Evolutionary conservation across 495 filamentous ascomycete species (phyloP), one percentile per base, ranked within the genome.

Genomic region (Penicillium tannophilum): DNA sequence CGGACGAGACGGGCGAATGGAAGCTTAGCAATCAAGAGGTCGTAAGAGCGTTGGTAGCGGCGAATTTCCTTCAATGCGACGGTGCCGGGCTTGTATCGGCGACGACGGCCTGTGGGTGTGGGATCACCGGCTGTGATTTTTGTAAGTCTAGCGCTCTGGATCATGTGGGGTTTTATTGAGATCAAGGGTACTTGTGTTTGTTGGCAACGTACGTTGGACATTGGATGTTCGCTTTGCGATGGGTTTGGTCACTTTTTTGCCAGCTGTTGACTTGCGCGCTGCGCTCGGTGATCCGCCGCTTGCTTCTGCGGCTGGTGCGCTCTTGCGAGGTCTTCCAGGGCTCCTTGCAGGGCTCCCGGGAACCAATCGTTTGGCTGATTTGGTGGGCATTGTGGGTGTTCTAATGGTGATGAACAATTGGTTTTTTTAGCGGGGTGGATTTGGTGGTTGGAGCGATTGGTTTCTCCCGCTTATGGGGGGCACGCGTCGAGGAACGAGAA

Each of bases 1-100:
- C 92, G 88, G 75, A 96, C 93, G 11, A 97, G 77, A 56, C 93
- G 86, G 19, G 91, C 84, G 69, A 97, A 97, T 1, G 93, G 93
- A 3, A 95, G 75, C 69, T 96, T 96, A 17, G 78, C 72, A 51
- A 97, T 72, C 1, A 97, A 75, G 0, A 97, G 79, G 56, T 97
- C 92, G 42, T 89, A 96, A 45, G 79, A 85, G 66, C 83, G 84
- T 74, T 97, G 93, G 68, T 94, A 91, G 64, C 81, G 80, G 48
- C 92, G 82, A 70, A 97, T 97, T 76, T 97, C 93, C 63, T 85
- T 85, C 16, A 97, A 77, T 2, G 93, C 93, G 17, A 89, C 71
- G 1, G 92, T 96, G 56, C 93, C 93, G 3, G 93, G 93, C 56
- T 80, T 88, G 72, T 93, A 97, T 63, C 93, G 85, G 56, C 81